Evolutionary conservation across 106 monocot species (phyloP).

Genomic region (Allium cepa): DNA sequence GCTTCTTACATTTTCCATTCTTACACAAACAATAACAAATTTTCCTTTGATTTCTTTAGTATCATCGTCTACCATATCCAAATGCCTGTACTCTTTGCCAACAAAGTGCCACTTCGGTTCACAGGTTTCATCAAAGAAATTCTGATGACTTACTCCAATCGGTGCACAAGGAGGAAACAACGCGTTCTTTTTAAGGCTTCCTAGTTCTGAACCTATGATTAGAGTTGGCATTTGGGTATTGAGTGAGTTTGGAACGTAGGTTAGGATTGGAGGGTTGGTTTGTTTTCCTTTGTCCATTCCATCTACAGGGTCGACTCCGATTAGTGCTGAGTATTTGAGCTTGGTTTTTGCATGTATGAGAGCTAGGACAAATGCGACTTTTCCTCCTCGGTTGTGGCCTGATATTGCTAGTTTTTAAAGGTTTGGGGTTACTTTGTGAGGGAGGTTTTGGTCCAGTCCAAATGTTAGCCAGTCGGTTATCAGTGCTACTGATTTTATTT

Average conservation of each 20-base stretch:
- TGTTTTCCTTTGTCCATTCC: too few relatives aligned
- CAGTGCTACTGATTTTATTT: too few relatives aligned
- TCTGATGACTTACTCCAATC: constrained; percentile 60
- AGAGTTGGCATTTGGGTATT: constrained; percentile 31
- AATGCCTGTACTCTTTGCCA: constrained; percentile 70
- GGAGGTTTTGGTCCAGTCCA: too few relatives aligned
- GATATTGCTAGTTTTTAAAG: constrained; percentile 41
- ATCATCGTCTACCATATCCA: constrained; percentile 82
- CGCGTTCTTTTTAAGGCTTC: constrained; percentile 36
- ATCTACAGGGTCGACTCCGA: too few relatives aligned
- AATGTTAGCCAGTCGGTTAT: too few relatives aligned
- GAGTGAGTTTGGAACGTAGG: constrained; percentile 44
- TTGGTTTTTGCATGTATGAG: too few relatives aligned
- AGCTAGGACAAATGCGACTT: constrained; percentile 77
- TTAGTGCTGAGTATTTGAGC: too few relatives aligned
- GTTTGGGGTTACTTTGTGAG: too few relatives aligned
- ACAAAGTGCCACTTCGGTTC: constrained; percentile 54
- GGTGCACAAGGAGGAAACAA: constrained; percentile 79
- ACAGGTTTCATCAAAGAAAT: constrained; percentile 64
- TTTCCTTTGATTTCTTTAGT: constrained; percentile 57
- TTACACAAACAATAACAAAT: constrained; percentile 54
- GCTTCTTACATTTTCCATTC: constrained; percentile 37
- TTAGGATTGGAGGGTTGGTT: too few relatives aligned
- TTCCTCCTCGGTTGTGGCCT: constrained; percentile 84
- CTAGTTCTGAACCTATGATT: constrained; percentile 65